Base-by-base conservation (phyloP, 2,329 filamentous ascomycete genomes). In the Fusarium chaquense region DNA sequence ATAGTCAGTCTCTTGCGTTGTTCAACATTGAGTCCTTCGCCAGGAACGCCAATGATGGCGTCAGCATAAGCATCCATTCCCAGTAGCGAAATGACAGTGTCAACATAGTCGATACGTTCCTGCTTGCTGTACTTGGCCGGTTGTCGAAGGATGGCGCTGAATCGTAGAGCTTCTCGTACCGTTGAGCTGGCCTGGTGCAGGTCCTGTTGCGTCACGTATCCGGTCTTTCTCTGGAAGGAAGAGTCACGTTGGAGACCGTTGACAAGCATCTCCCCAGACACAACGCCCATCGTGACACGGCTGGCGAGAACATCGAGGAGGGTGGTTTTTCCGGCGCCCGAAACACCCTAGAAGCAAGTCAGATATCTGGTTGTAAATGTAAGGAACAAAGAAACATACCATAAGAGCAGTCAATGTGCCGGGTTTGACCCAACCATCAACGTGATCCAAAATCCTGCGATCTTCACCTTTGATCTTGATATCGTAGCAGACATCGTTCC, bases 201-300 rank as follows among this genome's bases (percentile, higher is more conserved):
- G 85, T 97, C 93, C 75, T 96, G 92, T 77, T 97, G 93, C 76
- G 96, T 92, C n/a, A 93, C 93, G 71, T 96, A 96, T 38, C 93
- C 93, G 0, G 92, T 95, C 80, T 93, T 94, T 58, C 93, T 89
- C 77, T 96, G 93, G 84, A 97, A 96, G 0, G 91, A 93, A 15
- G 85, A 84, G 70, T 94, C 92, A 32, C 91, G 88, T 26, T 86
- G 88, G 32, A 84, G 85, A 5, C 85, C 86, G 61, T 87, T 83
- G 9, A 88, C 84, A 4, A 86, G 78, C 89, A 96, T 94, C 65
- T 94, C 90, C 47, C 93, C 93, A 3, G 86, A 87, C 38, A 97
- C 91, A n/a, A 95, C 90, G 77, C 93, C 93, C 89, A 94, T 94
- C 0, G 91, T 93, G 5, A 91, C 90, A 76, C 93, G 90, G 58